Evolutionary conservation across 73 alveolate species (phyloP).

Genomic region (Paramecium octaurelia): DNA sequence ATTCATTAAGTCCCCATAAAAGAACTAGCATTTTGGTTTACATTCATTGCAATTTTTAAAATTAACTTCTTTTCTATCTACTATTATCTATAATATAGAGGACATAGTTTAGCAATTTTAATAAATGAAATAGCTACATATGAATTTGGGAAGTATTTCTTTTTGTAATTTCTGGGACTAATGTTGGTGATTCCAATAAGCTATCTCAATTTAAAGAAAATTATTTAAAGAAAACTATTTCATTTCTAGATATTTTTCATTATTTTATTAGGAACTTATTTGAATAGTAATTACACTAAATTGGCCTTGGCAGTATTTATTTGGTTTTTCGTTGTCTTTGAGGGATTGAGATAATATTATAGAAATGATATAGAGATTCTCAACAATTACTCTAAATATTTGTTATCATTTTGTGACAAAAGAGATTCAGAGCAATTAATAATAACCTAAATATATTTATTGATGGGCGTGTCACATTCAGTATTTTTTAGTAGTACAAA

Average conservation of each 20-base stretch:
- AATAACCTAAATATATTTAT: neutral
- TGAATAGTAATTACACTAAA: neutral
- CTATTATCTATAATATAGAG: constrained; percentile 3
- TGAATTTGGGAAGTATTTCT: neutral
- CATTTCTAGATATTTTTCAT: constrained; percentile 10
- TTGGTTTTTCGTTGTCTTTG: constrained; percentile 32
- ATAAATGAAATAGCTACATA: neutral
- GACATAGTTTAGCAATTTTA: neutral
- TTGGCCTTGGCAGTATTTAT: constrained; percentile 23
- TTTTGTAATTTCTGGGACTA: neutral
- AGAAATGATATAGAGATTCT: neutral
- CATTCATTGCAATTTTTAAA: neutral
- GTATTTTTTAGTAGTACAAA: neutral
- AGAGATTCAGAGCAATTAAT: constrained; percentile 15
- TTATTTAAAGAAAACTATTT: constrained; percentile 4
- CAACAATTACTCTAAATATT: neutral
- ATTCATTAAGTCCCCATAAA: neutral
- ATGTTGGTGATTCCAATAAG: neutral
- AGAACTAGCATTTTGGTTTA: constrained; percentile 1
- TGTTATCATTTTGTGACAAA: constrained; percentile 2
- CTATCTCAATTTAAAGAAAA: neutral
- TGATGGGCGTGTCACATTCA: constrained; percentile 41
- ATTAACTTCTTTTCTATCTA: neutral
- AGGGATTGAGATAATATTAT: constrained; percentile 7
- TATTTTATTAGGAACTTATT: neutral